These are phyloP conservation scores for Odontarrhena argentea DNA, from an alignment of 345 rosid species.

Conservation along the genomic window DNA sequence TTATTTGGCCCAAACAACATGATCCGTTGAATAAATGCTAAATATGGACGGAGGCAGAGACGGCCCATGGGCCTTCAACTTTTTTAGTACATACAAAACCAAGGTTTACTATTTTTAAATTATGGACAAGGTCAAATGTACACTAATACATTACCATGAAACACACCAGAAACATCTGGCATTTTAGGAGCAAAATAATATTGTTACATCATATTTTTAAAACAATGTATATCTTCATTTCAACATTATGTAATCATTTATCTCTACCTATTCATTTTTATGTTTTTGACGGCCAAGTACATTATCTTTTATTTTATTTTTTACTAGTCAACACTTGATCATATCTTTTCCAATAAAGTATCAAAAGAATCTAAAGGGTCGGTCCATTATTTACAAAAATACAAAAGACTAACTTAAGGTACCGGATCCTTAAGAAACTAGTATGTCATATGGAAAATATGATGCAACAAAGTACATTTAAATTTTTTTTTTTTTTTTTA, in stretches of 20 bases:
- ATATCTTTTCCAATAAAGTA: neutral
- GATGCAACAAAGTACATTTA: slow-evolving; percentile 4
- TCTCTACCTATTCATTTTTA: too few species aligned
- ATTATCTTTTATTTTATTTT: neutral
- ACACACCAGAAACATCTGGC: too few species aligned
- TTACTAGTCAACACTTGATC: neutral
- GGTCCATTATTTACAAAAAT: slow-evolving; percentile 8
- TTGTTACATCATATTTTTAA: too few species aligned
- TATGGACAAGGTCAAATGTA: too few species aligned
- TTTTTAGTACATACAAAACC: too few species aligned
- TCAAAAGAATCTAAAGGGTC: slow-evolving; percentile 2
- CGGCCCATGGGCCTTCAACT: too few species aligned
- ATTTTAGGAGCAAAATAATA: too few species aligned
- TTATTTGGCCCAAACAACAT: too few species aligned
- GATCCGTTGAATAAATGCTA: too few species aligned
- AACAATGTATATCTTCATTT: neutral
- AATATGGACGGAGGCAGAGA: too few species aligned
- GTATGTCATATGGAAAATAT: neutral
- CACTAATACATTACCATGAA: too few species aligned
- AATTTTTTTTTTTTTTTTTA: neutral
- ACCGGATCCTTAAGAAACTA: neutral
- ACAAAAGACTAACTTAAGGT: slow-evolving; percentile 1
- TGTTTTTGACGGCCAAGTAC: neutral
- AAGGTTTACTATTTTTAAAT: too few species aligned
- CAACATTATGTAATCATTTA: neutral